Conservation (phyloP, 177 flowering plant genomes). For the Tripterygium wilfordii region DNA sequence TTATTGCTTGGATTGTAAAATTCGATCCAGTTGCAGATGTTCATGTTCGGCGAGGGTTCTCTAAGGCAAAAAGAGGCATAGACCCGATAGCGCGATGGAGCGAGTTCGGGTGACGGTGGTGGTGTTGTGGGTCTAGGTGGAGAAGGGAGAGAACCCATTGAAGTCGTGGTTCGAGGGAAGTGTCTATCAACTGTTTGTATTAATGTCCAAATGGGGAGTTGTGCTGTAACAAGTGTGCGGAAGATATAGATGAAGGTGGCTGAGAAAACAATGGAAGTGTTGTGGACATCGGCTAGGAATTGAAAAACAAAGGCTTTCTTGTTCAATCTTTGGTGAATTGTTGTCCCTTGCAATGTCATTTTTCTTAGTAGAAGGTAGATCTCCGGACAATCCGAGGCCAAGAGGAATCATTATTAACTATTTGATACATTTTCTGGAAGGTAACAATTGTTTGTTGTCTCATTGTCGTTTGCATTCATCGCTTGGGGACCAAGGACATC, state of each 20-base stretch:
- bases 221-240: background rate
- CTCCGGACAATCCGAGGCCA: too few relatives aligned
- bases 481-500: too few relatives aligned
- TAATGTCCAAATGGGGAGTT: conserved; percentile 2
- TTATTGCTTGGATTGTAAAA: conserved; percentile 33
- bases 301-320: too few relatives aligned
- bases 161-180: too few relatives aligned
- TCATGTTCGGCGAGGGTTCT: conserved; percentile 5
- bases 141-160: conserved; percentile 21
- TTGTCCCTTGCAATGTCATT: too few relatives aligned
- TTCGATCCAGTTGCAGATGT: conserved; percentile 31
- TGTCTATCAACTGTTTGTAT: too few relatives aligned
- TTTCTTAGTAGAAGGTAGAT: too few relatives aligned
- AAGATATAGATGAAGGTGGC: background rate
- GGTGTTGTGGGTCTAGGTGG: conserved; percentile 6
- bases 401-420: too few relatives aligned
- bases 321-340: too few relatives aligned
- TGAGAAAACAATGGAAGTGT: conserved; percentile 6
- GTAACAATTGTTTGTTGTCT: too few relatives aligned
- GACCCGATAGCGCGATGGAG: background rate
- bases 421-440: too few relatives aligned
- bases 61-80: conserved; percentile 21
- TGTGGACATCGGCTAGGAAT: conserved; percentile 11
- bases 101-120: conserved; percentile 4
- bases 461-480: too few relatives aligned